Evolutionary conservation across 1,139 yeast genomes (phyloP).

Genomic region (Pichia sp.): DNA sequence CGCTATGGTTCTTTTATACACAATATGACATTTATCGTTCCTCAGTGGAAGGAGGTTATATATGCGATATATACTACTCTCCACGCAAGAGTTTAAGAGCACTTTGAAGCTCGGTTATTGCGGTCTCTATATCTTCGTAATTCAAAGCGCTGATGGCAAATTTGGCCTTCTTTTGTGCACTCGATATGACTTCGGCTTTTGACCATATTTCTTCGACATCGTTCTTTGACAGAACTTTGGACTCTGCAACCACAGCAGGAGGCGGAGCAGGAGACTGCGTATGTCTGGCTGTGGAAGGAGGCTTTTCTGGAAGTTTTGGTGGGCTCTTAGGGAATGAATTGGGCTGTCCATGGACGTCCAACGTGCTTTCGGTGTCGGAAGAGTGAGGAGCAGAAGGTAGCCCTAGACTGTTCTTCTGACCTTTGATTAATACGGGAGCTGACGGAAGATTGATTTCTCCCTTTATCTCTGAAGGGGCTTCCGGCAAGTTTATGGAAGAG

Average conservation of each 20-base stretch:
- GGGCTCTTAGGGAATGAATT: neutral
- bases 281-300: neutral
- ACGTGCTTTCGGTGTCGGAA: neutral
- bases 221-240: constrained; percentile 34
- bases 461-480: constrained; percentile 23
- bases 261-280: neutral
- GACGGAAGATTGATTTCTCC: constrained; percentile 27
- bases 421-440: constrained; percentile 30
- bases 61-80: constrained; percentile 5
- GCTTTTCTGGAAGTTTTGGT: neutral
- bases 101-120: constrained; percentile 61
- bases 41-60: neutral
- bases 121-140: constrained; percentile 83
- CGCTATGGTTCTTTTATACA: no score
- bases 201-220: constrained; percentile 50
- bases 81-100: constrained; percentile 51
- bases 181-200: constrained; percentile 56
- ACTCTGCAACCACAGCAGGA: neutral
- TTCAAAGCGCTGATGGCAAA: constrained; percentile 92
- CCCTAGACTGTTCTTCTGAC: constrained; percentile 28
- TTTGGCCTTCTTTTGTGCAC: constrained; percentile 81
- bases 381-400: constrained; percentile 27
- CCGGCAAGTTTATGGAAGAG: constrained; percentile 16
- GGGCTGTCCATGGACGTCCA: neutral
- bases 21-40: no score